Conservation (phyloP, 495 filamentous ascomycete genomes). For the Penicillium waksmanii region DNA sequence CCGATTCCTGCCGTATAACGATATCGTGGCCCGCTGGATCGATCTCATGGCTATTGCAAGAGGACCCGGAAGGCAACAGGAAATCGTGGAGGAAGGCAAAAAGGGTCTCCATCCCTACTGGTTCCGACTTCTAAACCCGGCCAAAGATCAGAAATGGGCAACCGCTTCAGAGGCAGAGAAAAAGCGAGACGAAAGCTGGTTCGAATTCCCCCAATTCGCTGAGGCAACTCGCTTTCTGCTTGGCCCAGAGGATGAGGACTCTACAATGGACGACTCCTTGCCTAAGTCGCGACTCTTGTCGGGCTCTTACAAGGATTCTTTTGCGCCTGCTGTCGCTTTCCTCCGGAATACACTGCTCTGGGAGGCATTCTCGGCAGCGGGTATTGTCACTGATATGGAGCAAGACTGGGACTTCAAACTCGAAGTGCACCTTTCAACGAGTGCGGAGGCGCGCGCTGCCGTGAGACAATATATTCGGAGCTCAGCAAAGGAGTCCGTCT, state of each 20-base stretch:
- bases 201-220: conserved; percentile 50
- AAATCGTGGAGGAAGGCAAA: conserved; percentile 86
- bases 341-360: conserved; percentile 74
- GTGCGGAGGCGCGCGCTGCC: conserved; percentile 59
- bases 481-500: conserved; percentile 34
- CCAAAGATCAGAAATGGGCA: conserved; percentile 33
- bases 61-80: conserved; percentile 65
- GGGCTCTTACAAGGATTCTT: conserved; percentile 41
- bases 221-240: conserved; percentile 41
- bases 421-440: conserved; percentile 67
- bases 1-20: conserved; percentile 78
- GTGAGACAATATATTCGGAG: conserved; percentile 56
- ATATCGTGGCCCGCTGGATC: conserved; percentile 83
- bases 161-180: conserved; percentile 13
- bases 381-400: conserved; percentile 60
- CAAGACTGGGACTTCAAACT: conserved; percentile 85
- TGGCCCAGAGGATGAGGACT: conserved; percentile 24
- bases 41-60: conserved; percentile 77
- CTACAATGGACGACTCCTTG: conserved; percentile 23
- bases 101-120: conserved; percentile 86
- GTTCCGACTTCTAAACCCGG: conserved; percentile 67
- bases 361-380: conserved; percentile 62
- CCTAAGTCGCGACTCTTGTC: conserved; percentile 33
- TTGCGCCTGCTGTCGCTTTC: conserved; percentile 67
- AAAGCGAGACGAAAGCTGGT: conserved; percentile 35